Evolutionary conservation across 768 basidiomycete genomes (phyloP), one percentile per base, ranked within the genome.

Genomic region (Leccinum disarticulatum): DNA sequence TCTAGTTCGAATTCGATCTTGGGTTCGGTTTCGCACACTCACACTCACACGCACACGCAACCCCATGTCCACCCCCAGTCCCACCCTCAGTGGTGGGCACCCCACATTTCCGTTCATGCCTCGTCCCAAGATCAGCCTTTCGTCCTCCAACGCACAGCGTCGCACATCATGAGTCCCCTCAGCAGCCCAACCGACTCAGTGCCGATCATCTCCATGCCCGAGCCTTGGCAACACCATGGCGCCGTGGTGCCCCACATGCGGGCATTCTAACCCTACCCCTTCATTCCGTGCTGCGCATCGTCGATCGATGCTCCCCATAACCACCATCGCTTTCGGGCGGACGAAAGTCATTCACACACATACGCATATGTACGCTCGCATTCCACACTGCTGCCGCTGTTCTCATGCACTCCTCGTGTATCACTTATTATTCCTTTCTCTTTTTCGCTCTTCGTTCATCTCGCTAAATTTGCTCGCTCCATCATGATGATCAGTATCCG

Each of bases 191-290:
- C 41, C 14, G 30, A 38, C 17, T 30, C 55, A 3, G 1, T 55
- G 2, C 54, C 48, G 19, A 17, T 47, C 3, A 3, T 67, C 2
- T 8, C 57, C 14, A 72, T 73, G 72, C 66, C 72, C 0, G 70
- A 73, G 43, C 66, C 70, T 1, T 72, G 72, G 71, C 38, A 35
- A 9, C 25, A 51, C 8, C 63, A 55, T 28, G 15, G 48, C 3
- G 50, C 52, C 1, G 56, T 46, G 43, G 13, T 59, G 4, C 49
- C 58, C 28, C 30, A 57, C 48, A 4, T 56, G 6, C 62, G 17
- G 17, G 54, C 55, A 31, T 64, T 71, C 19, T 71, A 47, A 61
- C 19, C 10, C 28, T 15, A n/a, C 11, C 6, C 1, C 17, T 41
- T n/a, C 38, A n/a, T 41, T 41, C 38, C 8, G 15, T 41, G 38